Evolutionary conservation across 2,329 filamentous ascomycete genomes (phyloP).

Genomic region (Penicillium glabrum): DNA sequence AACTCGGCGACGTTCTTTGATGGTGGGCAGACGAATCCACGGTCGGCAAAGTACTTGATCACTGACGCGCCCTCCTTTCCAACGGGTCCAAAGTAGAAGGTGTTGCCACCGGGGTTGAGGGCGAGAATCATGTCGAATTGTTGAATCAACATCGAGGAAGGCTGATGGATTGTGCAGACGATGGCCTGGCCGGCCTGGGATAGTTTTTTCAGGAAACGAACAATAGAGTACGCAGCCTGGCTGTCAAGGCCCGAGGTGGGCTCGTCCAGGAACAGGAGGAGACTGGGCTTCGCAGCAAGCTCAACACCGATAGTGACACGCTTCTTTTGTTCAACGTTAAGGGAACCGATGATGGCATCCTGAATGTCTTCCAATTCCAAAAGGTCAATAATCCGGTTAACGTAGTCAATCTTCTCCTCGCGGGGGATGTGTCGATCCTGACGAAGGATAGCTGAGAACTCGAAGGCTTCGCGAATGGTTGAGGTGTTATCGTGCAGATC

Average conservation of each 20-base stretch:
- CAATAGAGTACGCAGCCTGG: constrained; percentile 67
- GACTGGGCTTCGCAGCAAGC: constrained; percentile 66
- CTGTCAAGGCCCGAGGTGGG: constrained; percentile 70
- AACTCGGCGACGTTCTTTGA: constrained; percentile 67
- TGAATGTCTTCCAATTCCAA: constrained; percentile 66
- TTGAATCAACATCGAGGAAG: constrained; percentile 66
- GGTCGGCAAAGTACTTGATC: constrained; percentile 66
- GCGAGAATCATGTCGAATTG: constrained; percentile 74
- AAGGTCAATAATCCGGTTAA: constrained; percentile 65
- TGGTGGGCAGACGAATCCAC: constrained; percentile 66
- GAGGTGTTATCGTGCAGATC: constrained; percentile 69
- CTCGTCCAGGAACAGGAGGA: constrained; percentile 71
- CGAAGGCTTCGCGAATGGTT: constrained; percentile 66
- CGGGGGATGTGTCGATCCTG: constrained; percentile 57
- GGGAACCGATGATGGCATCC: constrained; percentile 64
- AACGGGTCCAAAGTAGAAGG: constrained; percentile 72
- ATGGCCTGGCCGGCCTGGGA: constrained; percentile 67
- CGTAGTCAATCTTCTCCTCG: constrained; percentile 65
- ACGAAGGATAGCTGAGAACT: constrained; percentile 67
- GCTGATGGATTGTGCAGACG: constrained; percentile 73
- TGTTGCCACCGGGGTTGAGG: constrained; percentile 67
- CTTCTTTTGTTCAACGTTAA: constrained; percentile 71
- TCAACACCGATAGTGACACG: constrained; percentile 73
- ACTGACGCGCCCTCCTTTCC: constrained; percentile 66
- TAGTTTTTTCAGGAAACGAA: constrained; percentile 68